Evolutionary conservation across 371 early-diverging fungal species (phyloP).

Genomic region (Synchytrium microbalum): DNA sequence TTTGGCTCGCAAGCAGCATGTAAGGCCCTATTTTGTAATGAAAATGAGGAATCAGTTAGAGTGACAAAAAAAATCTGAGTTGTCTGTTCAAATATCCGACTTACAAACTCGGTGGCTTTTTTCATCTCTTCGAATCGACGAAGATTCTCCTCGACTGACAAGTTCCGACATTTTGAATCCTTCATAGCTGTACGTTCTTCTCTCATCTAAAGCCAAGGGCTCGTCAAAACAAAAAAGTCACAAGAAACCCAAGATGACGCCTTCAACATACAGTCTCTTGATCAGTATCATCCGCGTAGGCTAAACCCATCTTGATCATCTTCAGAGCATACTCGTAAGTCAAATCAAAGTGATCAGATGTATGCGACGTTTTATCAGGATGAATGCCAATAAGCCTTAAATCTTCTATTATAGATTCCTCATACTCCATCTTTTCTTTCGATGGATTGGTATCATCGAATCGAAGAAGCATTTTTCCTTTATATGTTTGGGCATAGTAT

Average conservation of each 20-base stretch:
- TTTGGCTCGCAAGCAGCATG: conserved; percentile 96
- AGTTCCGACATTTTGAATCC: conserved; percentile 81
- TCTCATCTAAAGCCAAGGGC: conserved; percentile 57
- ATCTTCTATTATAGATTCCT: conserved; percentile 92
- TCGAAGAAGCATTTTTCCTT: conserved; percentile 92
- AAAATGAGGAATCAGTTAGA: conserved; percentile 7
- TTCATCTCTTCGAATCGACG: conserved; percentile 92
- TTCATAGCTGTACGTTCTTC: conserved; percentile 87
- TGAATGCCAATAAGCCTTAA: conserved; percentile 78
- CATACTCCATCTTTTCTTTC: conserved; percentile 96
- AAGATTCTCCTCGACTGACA: conserved; percentile 84
- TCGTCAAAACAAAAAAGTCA: conserved; percentile 11
- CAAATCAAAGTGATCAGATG: conserved; percentile 93
- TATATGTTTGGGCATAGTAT: conserved; percentile 88
- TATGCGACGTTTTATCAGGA: conserved; percentile 76
- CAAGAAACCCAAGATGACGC: neutral
- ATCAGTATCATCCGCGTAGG: conserved; percentile 97
- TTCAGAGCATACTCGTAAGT: conserved; percentile 80
- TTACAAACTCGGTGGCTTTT: conserved; percentile 70
- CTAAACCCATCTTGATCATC: conserved; percentile 88
- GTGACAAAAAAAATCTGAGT: neutral
- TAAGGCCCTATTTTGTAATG: conserved; percentile 48
- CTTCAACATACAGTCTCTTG: conserved; percentile 49
- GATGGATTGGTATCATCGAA: conserved; percentile 99
- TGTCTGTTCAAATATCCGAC: conserved; percentile 8